Evolutionary conservation across 805 yeast genomes (phyloP).

Genomic region (Metschnikowia proteae): DNA sequence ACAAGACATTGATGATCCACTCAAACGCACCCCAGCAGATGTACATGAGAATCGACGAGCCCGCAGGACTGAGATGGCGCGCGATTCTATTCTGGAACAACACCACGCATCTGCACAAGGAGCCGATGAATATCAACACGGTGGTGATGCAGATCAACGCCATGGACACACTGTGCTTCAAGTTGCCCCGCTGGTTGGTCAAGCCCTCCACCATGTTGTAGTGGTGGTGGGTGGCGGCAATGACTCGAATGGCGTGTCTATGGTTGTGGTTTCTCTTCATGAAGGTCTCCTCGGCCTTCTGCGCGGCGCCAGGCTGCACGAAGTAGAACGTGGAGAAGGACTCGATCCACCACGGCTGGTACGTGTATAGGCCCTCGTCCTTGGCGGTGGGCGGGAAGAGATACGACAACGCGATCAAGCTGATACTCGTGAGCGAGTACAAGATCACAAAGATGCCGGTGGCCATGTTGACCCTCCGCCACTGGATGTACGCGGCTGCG

Average conservation of each 20-base stretch:
- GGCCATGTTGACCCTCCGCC: slow-evolving; percentile 27
- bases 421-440: slow-evolving; percentile 53
- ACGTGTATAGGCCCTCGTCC: slow-evolving; percentile 51
- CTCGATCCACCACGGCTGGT: slow-evolving; percentile 79
- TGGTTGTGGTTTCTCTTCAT: slow-evolving; percentile 46
- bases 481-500: slow-evolving; percentile 14
- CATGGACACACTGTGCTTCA: slow-evolving; percentile 52
- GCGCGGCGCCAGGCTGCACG: slow-evolving; percentile 51
- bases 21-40: slow-evolving; percentile 68
- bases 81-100: slow-evolving; percentile 32
- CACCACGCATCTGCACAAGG: slow-evolving; percentile 49
- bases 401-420: slow-evolving; percentile 49
- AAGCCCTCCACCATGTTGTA: slow-evolving; percentile 36
- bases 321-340: slow-evolving; percentile 56
- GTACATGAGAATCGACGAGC: slow-evolving; percentile 58
- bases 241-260: slow-evolving; percentile 52
- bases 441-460: slow-evolving; percentile 30
- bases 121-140: slow-evolving; percentile 46
- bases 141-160: slow-evolving; percentile 45
- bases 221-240: slow-evolving; percentile 53
- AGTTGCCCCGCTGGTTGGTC: slow-evolving; percentile 36
- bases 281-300: slow-evolving; percentile 45
- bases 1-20: slow-evolving; percentile 50
- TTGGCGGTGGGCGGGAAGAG: slow-evolving; percentile 50
- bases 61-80: slow-evolving; percentile 17